phyloP scores from a whole-genome alignment of 2,329 filamentous ascomycete genomes.

The Fusarium acutatum region DNA sequence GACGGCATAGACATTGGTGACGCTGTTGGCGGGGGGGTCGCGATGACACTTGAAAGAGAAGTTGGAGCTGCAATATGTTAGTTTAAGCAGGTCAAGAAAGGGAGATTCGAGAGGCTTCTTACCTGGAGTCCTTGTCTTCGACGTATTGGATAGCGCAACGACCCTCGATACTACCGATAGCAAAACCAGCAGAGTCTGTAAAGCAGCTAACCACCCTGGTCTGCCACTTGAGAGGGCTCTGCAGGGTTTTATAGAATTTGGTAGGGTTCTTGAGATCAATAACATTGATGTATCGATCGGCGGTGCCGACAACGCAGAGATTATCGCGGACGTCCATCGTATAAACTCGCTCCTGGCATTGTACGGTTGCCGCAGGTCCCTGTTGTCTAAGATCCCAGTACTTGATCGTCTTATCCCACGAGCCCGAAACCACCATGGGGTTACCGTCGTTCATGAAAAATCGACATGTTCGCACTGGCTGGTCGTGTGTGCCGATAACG shows the following conservation, averaged over 20 bases:
- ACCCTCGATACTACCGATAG: conserved; percentile 95
- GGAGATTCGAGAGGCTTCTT: conserved; percentile 54
- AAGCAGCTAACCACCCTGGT: conserved; percentile 96
- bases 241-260: conserved; percentile 94
- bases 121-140: conserved; percentile 89
- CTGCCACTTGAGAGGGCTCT: conserved; percentile 98
- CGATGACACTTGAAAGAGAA: conserved; percentile 99
- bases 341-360: conserved; percentile 83
- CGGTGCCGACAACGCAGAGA: conserved; percentile 89
- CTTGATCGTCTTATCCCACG: conserved; percentile 90
- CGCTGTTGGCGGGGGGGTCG: conserved; percentile 76
- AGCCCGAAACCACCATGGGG: conserved; percentile 90
- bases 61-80: conserved; percentile 70
- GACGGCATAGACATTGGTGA: conserved; percentile 91
- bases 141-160: conserved; percentile 98
- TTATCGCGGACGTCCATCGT: conserved; percentile 91
- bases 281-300: conserved; percentile 95
- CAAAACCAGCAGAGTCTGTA: conserved; percentile 88
- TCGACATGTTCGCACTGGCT: conserved; percentile 79
- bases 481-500: conserved; percentile 85
- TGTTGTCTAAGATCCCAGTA: conserved; percentile 83
- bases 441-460: conserved; percentile 78
- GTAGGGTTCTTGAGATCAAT: conserved; percentile 88
- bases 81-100: neutral
- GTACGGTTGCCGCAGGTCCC: conserved; percentile 70